A percentile compares a stretch with the other conserved stretches of the same genome.
Evolutionary conservation across 768 basidiomycete species (phyloP).

Genomic region (Leccinum sublutescens): DNA sequence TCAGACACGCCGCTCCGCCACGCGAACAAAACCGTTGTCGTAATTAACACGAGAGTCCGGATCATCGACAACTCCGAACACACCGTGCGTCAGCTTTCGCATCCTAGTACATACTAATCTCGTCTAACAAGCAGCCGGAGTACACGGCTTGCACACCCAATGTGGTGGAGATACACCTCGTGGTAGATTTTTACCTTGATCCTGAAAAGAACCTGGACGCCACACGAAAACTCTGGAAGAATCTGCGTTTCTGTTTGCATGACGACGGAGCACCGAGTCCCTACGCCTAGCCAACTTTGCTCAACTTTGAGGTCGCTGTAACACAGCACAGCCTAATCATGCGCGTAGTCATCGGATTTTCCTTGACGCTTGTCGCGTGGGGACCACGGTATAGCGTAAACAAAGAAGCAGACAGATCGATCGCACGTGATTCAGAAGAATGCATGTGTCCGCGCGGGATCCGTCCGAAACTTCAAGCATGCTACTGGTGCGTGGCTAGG

Average conservation of each 20-base stretch:
- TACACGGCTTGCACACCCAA: not conserved
- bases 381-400: no score
- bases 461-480: not conserved
- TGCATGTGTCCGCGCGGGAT: not conserved
- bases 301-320: not conserved
- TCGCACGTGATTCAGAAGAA: no score
- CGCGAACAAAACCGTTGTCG: not conserved
- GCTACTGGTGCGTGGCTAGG: not conserved
- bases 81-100: not conserved
- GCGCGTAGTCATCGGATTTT: not conserved
- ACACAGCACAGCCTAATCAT: not conserved
- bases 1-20: not conserved
- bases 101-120: not conserved
- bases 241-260: not conserved
- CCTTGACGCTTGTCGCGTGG: not conserved
- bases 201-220: not conserved
- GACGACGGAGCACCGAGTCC: not conserved
- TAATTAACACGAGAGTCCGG: not conserved
- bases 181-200: not conserved
- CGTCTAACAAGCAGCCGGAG: not conserved
- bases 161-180: not conserved
- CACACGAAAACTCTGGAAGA: not conserved
- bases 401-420: no score
- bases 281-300: not conserved
- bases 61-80: not conserved